These are phyloP conservation scores for Cantharellus anzutake DNA, from an alignment of 768 basidiomycete genomes.

Conservation along the genomic window DNA sequence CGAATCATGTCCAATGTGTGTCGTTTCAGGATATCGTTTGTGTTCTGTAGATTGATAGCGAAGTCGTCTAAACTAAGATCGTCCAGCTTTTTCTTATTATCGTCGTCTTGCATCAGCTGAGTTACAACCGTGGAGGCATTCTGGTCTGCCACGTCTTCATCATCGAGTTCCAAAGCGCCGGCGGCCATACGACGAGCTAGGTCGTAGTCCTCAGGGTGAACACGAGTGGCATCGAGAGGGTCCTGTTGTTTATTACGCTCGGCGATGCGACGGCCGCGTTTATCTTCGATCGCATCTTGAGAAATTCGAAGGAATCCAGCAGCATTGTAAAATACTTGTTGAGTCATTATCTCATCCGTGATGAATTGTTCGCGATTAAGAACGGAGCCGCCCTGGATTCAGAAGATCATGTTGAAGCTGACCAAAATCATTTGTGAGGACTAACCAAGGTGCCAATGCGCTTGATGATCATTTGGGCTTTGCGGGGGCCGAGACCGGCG, in stretches of 20 bases:
- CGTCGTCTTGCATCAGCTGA: constrained; percentile 64
- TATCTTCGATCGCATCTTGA: constrained; percentile 29
- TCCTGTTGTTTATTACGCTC: constrained; percentile 58
- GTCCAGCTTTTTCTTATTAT: constrained; percentile 61
- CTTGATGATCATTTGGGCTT: constrained; percentile 67
- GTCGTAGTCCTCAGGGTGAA: constrained; percentile 96
- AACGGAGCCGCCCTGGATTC: constrained; percentile 60
- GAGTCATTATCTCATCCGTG: constrained; percentile 57
- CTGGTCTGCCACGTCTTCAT: constrained; percentile 84
- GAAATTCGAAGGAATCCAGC: constrained; percentile 80
- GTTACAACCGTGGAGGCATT: constrained; percentile 83
- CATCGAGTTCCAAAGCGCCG: constrained; percentile 91
- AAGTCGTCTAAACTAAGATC: constrained; percentile 94
- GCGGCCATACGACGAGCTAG: constrained; percentile 97
- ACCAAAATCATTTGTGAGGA: constrained; percentile 3
- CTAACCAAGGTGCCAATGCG: constrained; percentile 60
- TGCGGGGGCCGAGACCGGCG: constrained; percentile 85
- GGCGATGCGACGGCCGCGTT: constrained; percentile 15
- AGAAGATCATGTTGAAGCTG: background rate
- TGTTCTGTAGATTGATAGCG: constrained; percentile 74
- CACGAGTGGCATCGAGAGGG: constrained; percentile 84
- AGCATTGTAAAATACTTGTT: constrained; percentile 81
- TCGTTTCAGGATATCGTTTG: constrained; percentile 70
- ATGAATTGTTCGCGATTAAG: constrained; percentile 80
- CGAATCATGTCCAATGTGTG: constrained; percentile 79